Base-by-base conservation (phyloP, 768 basidiomycete species). In the Tephrocybe sp. region DNA sequence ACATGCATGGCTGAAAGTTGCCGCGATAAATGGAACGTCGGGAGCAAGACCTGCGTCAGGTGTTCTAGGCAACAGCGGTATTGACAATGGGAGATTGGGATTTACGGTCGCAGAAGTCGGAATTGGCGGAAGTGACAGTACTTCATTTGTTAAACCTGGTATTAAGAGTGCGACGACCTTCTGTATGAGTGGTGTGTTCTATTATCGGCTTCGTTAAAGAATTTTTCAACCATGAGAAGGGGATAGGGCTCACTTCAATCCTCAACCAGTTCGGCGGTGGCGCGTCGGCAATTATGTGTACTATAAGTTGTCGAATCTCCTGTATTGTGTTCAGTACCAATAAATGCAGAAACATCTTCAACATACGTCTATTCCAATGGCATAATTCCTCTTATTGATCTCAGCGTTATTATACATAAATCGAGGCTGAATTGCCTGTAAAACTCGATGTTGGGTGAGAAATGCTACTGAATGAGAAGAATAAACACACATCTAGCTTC, bases 1-100 rank as follows among this genome's bases (percentile, higher is more conserved):
- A 55, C 89, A 91, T 12, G 91, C 93, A 69, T 97, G 91, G 49
- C 88, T 90, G 71, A 97, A 99, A 4, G 79, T 90, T 27, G 72
- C 86, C 33, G 79, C 79, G 52, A 83, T 86, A 69, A 80, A 97
- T 2, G 82, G 83, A 19, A 84, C 69, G 21, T 64, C 71, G 1
- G 73, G 66, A 16, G 56, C 57, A 38, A 67, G 65, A 18, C 57
- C 59, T 21, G 50, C 51, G 7, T 60, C 31, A n/a, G 58, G 45
- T 18, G 62, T 52, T 21, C 62, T 59, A 2, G 68, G 56, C n/a
- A 65, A 57, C 3, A 70, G 49, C 29, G 72, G 64, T 64, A 73
- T 68, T 47, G 78, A 54, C 52, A 74, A 47, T 52, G 81, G 76
- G 15, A 77, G 42, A 49, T 76, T 75, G 19, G 75, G 74, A 56